Evolutionary conservation across 2,329 filamentous ascomycete genomes (phyloP).

Genomic region (Pseudogymnoascus sp.): DNA sequence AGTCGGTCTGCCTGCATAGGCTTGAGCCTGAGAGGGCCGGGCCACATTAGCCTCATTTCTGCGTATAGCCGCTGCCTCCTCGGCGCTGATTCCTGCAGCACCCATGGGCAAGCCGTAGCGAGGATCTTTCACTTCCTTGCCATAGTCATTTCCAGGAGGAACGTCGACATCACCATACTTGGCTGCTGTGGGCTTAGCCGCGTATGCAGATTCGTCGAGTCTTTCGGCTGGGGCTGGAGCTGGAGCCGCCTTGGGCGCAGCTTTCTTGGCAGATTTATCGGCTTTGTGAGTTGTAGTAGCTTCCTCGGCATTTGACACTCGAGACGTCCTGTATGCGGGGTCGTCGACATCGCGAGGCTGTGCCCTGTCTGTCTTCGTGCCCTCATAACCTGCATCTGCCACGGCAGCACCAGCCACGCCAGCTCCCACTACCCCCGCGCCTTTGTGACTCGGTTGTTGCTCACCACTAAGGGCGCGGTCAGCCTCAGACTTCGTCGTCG

Average conservation of each 20-base stretch:
- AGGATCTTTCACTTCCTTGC: background rate
- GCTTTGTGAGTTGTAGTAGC: background rate
- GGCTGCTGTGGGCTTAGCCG: background rate
- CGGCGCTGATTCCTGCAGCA: background rate
- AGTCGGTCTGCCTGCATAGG: background rate
- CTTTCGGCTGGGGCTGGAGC: background rate
- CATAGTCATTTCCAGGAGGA: conserved; percentile 1
- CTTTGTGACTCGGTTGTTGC: background rate
- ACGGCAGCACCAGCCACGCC: background rate
- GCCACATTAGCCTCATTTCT: background rate
- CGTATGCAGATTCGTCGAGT: background rate
- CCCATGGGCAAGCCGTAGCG: background rate
- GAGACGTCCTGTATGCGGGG: background rate
- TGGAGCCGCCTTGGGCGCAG: background rate
- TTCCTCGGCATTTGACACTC: background rate
- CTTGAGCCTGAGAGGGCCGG: background rate
- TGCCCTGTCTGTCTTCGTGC: background rate
- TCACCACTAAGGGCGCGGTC: background rate
- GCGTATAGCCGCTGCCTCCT: background rate
- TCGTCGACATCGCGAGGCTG: background rate
- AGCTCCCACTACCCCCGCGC: background rate
- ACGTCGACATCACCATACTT: background rate
- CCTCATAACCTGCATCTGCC: background rate
- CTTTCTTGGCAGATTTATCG: background rate
- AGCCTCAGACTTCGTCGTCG: conserved; percentile 1